Evolutionary conservation across 2,329 filamentous ascomycete species (phyloP).

Genomic region (Aureobasidium mangrovei): DNA sequence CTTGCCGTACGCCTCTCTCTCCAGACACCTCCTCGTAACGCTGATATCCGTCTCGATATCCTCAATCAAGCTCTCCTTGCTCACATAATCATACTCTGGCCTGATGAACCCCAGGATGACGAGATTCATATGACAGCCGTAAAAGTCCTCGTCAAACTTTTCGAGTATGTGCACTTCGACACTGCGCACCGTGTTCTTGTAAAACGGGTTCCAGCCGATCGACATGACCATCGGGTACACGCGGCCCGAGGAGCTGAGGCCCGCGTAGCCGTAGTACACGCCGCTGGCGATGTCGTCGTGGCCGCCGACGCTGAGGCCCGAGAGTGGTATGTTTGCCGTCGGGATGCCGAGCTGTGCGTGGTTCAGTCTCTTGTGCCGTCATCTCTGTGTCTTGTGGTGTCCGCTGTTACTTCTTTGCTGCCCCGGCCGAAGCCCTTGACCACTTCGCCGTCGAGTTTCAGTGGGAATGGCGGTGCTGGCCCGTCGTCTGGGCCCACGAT

Average conservation of each 20-base stretch:
- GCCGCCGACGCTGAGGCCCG: slow-evolving; percentile 61
- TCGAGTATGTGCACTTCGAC: slow-evolving; percentile 63
- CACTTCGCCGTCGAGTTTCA: slow-evolving; percentile 75
- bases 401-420: slow-evolving; percentile 64
- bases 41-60: slow-evolving; percentile 87
- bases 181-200: slow-evolving; percentile 78
- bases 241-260: slow-evolving; percentile 40
- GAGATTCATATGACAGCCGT: slow-evolving; percentile 69
- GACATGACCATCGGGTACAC: slow-evolving; percentile 86
- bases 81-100: slow-evolving; percentile 80
- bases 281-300: slow-evolving; percentile 58
- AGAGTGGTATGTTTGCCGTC: slow-evolving; percentile 75
- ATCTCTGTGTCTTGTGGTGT: slow-evolving; percentile 7
- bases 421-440: slow-evolving; percentile 91
- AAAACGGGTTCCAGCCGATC: slow-evolving; percentile 96
- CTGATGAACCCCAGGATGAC: slow-evolving; percentile 80
- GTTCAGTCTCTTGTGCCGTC: neutral
- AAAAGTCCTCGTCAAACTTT: slow-evolving; percentile 71
- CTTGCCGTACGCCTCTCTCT: slow-evolving; percentile 49
- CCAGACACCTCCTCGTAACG: slow-evolving; percentile 67
- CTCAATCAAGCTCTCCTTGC: slow-evolving; percentile 69
- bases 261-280: slow-evolving; percentile 90
- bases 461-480: slow-evolving; percentile 69
- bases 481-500: slow-evolving; percentile 66
- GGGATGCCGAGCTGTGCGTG: slow-evolving; percentile 73